phyloP scores from a whole-genome alignment of 768 basidiomycete genomes.

The Pilatotrama ljubarskyi region DNA sequence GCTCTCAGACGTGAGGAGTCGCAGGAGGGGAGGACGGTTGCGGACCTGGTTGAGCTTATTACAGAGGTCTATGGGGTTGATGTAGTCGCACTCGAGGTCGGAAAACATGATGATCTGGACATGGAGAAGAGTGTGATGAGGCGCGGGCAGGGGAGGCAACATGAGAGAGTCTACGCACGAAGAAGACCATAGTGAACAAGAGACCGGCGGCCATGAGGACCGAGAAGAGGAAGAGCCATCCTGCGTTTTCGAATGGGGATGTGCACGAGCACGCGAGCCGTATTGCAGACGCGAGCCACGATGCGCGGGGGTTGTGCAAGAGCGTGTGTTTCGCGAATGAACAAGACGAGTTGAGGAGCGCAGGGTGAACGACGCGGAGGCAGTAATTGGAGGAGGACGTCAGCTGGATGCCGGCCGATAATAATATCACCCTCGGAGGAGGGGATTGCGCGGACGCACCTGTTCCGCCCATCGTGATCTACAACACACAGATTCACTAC shows the following conservation, averaged over 20 bases:
- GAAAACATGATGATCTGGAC: constrained; percentile 99
- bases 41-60: constrained; percentile 97
- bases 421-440: background rate
- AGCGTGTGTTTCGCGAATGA: background rate
- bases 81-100: constrained; percentile 98
- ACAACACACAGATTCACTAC: background rate
- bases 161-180: constrained; percentile 59
- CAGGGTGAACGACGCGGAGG: background rate
- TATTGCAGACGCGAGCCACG: background rate
- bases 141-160: background rate
- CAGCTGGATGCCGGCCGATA: background rate
- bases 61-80: constrained; percentile 99
- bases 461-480: constrained; percentile 16
- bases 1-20: background rate
- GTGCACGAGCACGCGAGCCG: background rate
- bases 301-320: too few species aligned
- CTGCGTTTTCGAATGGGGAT: constrained; percentile 40
- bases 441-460: background rate
- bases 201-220: constrained; percentile 94
- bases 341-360: background rate
- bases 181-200: constrained; percentile 99
- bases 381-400: background rate
- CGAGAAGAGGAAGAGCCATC: constrained; percentile 96
- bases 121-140: background rate
- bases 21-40: constrained; percentile 12